phyloP scores from a whole-genome alignment of 805 yeast genomes.

The Wickerhamomyces sydowiorum region DNA sequence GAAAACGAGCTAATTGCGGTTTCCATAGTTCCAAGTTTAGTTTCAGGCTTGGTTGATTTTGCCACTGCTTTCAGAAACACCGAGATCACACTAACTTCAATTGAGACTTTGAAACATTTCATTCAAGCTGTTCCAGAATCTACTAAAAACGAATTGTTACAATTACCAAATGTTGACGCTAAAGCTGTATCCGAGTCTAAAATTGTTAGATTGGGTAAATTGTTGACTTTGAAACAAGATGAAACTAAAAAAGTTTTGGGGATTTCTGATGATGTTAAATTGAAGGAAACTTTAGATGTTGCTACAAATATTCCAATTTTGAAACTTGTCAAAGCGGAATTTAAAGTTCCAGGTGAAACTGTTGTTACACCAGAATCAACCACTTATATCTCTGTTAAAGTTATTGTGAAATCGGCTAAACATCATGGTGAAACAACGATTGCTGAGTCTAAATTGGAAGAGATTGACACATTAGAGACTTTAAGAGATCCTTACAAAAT shows the following conservation, averaged over 20 bases:
- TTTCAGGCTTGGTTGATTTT: conserved; percentile 73
- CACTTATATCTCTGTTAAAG: conserved; percentile 71
- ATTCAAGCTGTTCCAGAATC: conserved; percentile 66
- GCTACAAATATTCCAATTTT: conserved; percentile 66
- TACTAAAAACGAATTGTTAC: conserved; percentile 61
- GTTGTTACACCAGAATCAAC: conserved; percentile 65
- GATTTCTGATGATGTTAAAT: conserved; percentile 33
- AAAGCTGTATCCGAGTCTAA: conserved; percentile 34
- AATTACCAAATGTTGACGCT: conserved; percentile 68
- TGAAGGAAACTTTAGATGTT: conserved; percentile 44
- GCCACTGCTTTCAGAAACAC: conserved; percentile 73
- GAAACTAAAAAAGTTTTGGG: conserved; percentile 55
- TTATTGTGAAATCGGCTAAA: conserved; percentile 66
- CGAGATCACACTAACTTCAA: conserved; percentile 53
- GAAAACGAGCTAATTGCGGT: conserved; percentile 48
- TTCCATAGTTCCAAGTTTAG: conserved; percentile 56
- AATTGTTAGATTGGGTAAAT: conserved; percentile 63
- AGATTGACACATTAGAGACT: conserved; percentile 58
- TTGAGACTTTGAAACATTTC: conserved; percentile 64
- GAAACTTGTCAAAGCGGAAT: conserved; percentile 62
- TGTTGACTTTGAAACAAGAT: conserved; percentile 52
- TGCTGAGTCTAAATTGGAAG: conserved; percentile 33
- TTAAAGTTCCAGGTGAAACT: conserved; percentile 83
- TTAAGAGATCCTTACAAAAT: conserved; percentile 66
- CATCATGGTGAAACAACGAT: conserved; percentile 39